phyloP scores from a whole-genome alignment of 2,329 filamentous ascomycete genomes.

The Zelopaecilomyces penicillatus region DNA sequence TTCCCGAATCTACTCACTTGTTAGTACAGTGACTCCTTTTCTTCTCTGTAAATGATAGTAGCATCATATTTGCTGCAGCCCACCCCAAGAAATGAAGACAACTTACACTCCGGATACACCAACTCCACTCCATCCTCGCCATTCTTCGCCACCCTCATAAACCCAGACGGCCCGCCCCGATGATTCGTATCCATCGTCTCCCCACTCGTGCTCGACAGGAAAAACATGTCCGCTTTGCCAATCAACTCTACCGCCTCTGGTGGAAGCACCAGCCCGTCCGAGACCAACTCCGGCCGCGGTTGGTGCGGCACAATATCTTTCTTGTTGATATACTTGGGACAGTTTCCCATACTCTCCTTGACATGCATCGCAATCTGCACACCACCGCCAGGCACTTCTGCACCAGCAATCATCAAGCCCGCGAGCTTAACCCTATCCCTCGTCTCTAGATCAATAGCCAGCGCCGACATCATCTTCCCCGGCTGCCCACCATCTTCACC shows the following conservation, averaged over 20 bases:
- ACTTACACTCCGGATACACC: constrained; percentile 65
- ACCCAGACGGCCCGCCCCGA: constrained; percentile 65
- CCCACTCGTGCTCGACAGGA: constrained; percentile 60
- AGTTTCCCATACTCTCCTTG: constrained; percentile 69
- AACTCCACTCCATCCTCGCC: constrained; percentile 39
- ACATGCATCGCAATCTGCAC: constrained; percentile 57
- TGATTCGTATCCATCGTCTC: constrained; percentile 77
- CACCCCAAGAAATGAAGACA: too few species aligned
- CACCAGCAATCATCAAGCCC: constrained; percentile 60
- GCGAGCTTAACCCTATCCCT: constrained; percentile 66
- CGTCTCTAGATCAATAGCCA: constrained; percentile 46
- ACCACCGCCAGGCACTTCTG: constrained; percentile 31
- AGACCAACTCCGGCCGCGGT: constrained; percentile 42
- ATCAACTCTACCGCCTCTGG: constrained; percentile 51
- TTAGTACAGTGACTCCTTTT: constrained; percentile 6
- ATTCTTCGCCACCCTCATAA: constrained; percentile 60
- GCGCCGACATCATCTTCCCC: constrained; percentile 33
- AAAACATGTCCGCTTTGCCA: constrained; percentile 62
- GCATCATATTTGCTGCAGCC: not conserved
- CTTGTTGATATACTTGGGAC: constrained; percentile 79
- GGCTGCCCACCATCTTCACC: constrained; percentile 25
- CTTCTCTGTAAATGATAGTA: not conserved
- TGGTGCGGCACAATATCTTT: constrained; percentile 48
- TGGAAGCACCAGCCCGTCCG: constrained; percentile 36
- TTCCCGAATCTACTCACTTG: constrained; percentile 53